These are phyloP conservation scores for Datisca glomerata DNA, from an alignment of 306 rosid species.

Conservation along the genomic window DNA sequence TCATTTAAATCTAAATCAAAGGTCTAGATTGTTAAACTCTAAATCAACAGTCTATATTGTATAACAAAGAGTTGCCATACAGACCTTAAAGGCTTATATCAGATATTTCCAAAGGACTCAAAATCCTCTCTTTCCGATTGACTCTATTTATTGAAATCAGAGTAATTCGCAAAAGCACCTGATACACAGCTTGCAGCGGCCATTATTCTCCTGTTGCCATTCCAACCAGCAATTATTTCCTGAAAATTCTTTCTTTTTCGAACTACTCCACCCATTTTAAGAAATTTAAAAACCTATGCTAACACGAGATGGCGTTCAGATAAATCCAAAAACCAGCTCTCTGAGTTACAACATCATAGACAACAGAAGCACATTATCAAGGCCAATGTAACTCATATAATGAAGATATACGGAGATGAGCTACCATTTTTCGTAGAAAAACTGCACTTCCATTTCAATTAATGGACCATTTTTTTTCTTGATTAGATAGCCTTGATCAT, in stretches of 20 bases:
- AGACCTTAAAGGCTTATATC: no score
- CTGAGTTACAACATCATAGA: not conserved
- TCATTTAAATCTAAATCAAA: no score
- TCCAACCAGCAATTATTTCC: not conserved
- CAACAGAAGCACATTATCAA: not conserved
- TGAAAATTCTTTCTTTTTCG: not conserved
- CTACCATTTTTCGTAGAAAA: not conserved
- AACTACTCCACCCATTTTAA: not conserved
- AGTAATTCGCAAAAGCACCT: conserved; percentile 9
- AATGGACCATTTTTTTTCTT: no score
- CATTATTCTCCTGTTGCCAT: not conserved
- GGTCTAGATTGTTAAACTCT: no score
- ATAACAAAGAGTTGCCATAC: no score
- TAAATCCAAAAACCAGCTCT: not conserved
- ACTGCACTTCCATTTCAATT: no score
- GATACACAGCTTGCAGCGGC: conserved; percentile 1
- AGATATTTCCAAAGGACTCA: no score
- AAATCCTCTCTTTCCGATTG: conserved; percentile 1
- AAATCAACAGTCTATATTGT: no score
- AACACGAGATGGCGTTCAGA: no score
- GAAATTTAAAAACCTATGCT: no score
- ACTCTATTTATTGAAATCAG: conserved; percentile 5
- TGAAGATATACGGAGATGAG: not conserved
- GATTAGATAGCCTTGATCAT: no score
- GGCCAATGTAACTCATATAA: not conserved